Conservation (phyloP, 805 yeast species). For the Metschnikowia bowlesiae region DNA sequence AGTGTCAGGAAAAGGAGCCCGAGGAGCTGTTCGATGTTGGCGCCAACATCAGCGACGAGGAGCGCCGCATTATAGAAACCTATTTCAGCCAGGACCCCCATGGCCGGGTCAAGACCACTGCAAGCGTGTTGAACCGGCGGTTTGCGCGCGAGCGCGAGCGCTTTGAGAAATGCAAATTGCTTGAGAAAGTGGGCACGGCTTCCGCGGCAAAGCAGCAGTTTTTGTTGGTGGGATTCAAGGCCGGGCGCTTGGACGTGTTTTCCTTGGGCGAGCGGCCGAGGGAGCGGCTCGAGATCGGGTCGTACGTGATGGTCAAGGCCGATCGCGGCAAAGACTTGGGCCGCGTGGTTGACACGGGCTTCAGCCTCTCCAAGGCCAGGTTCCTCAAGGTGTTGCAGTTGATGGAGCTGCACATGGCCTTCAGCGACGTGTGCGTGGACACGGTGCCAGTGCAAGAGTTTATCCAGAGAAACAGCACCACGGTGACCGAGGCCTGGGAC, state of each 20-base stretch:
- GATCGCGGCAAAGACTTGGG: conserved; percentile 81
- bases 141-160: conserved; percentile 6
- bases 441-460: conserved; percentile 15
- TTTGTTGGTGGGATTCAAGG: conserved; percentile 61
- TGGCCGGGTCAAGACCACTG: conserved; percentile 35
- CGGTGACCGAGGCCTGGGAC: conserved; percentile 3
- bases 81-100: conserved; percentile 38
- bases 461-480: neutral
- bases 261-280: conserved; percentile 31
- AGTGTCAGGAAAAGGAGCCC: neutral
- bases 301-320: conserved; percentile 77
- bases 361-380: conserved; percentile 64
- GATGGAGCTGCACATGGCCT: conserved; percentile 67
- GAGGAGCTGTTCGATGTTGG: neutral
- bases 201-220: conserved; percentile 7
- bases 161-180: neutral
- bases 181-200: neutral
- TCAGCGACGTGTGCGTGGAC: conserved; percentile 29
- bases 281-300: conserved; percentile 45
- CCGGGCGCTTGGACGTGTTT: conserved; percentile 75
- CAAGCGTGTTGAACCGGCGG: conserved; percentile 23
- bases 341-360: conserved; percentile 52
- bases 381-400: conserved; percentile 60
- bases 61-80: conserved; percentile 9
- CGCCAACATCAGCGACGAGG: neutral